phyloP scores from a whole-genome alignment of 2,329 filamentous ascomycete species.

The Ophiostoma himal-ulmi region DNA sequence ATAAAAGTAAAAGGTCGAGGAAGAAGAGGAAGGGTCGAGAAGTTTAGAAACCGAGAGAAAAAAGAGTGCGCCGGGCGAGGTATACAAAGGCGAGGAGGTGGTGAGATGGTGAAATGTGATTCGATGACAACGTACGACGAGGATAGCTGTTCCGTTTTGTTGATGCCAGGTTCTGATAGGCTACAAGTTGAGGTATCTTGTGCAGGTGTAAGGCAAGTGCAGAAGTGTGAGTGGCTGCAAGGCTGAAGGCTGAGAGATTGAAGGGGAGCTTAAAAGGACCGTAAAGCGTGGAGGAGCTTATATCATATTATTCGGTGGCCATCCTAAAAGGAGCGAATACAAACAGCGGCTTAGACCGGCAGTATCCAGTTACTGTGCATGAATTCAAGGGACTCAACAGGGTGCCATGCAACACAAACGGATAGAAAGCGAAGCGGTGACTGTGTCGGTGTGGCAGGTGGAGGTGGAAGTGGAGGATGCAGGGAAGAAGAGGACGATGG shows the following conservation, averaged over 20 bases:
- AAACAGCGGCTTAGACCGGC: slow-evolving; percentile 1
- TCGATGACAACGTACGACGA: not conserved
- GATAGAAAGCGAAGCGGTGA: slow-evolving; percentile 6
- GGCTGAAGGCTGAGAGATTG: slow-evolving; percentile 6
- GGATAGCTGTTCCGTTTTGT: not conserved
- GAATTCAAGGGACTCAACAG: not conserved
- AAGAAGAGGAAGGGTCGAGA: not conserved
- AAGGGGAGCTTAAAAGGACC: not conserved
- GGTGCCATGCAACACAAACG: slow-evolving; percentile 19
- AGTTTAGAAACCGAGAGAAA: not conserved
- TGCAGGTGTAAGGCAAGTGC: not conserved
- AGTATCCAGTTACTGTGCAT: not conserved
- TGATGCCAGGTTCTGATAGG: not conserved
- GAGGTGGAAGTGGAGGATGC: not conserved
- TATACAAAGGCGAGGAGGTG: not conserved
- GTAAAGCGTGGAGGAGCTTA: not conserved
- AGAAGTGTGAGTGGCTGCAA: slow-evolving; percentile 12
- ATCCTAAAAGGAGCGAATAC: not conserved
- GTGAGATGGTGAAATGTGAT: not conserved
- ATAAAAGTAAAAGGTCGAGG: not conserved
- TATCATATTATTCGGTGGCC: slow-evolving; percentile 16
- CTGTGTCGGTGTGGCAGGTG: not conserved
- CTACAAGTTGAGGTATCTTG: not conserved
- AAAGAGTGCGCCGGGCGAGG: not conserved
- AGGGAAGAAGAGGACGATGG: not conserved